Conservation (phyloP, 164 flowering plant genomes). For the Nymphaea colorata region DNA sequence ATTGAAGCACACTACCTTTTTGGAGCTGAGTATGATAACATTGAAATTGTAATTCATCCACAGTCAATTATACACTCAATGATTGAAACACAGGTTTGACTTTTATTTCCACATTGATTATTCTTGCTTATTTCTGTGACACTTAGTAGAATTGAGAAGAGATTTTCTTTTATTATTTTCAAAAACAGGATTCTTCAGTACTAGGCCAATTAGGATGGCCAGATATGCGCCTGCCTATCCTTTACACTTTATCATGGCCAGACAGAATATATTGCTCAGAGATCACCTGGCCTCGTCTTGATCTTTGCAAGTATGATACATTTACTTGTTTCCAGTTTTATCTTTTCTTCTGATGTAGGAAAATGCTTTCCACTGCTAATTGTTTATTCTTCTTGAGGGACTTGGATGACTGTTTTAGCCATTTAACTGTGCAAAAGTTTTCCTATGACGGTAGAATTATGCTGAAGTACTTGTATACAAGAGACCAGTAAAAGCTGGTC, state of each 20-base stretch:
- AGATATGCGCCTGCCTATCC: constrained; percentile 96
- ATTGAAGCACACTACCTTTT: constrained; percentile 96
- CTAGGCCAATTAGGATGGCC: constrained; percentile 97
- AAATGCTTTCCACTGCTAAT: background rate
- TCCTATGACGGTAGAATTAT: no score
- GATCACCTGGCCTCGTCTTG: constrained; percentile 96
- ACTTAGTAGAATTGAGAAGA: background rate
- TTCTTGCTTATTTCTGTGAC: background rate
- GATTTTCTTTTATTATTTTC: constrained; percentile 1
- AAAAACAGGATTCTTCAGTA: constrained; percentile 79
- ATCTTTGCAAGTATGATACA: constrained; percentile 81
- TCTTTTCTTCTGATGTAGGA: background rate
- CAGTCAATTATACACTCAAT: constrained; percentile 96
- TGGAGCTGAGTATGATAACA: constrained; percentile 88
- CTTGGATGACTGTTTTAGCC: no score
- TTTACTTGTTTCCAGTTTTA: background rate
- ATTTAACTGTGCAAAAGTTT: no score
- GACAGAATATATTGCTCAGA: constrained; percentile 88
- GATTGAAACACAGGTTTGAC: constrained; percentile 90
- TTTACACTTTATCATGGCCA: constrained; percentile 96
- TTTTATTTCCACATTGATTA: background rate
- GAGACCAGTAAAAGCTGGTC: no score
- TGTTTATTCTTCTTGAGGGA: background rate
- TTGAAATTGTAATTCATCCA: constrained; percentile 95
- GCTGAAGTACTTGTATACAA: no score